Evolutionary conservation across 2,329 filamentous ascomycete genomes (phyloP).

Genomic region (Fusarium oligoseptatum): DNA sequence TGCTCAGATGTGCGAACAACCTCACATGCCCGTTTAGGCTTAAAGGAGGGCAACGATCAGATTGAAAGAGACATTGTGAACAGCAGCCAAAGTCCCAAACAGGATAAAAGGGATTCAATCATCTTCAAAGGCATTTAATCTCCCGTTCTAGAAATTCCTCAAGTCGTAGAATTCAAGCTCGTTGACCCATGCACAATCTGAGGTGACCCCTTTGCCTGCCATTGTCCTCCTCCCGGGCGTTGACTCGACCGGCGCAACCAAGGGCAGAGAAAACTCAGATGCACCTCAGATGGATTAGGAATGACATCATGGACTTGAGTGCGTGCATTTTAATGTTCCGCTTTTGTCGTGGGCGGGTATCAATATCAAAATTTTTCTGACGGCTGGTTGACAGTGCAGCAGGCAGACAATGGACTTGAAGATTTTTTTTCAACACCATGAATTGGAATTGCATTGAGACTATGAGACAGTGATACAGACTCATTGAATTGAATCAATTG

Average conservation of each 20-base stretch:
- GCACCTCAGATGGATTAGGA: not conserved
- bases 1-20: not conserved
- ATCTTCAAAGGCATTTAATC: not conserved
- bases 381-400: slow-evolving; percentile 3
- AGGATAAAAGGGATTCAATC: not conserved
- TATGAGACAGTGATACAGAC: not conserved
- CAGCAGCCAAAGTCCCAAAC: not conserved
- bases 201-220: not conserved
- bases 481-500: not conserved
- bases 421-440: not conserved
- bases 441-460: not conserved
- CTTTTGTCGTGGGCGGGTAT: not conserved
- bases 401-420: not conserved
- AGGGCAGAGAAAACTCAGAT: not conserved
- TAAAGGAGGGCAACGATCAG: not conserved
- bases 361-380: slow-evolving; percentile 26
- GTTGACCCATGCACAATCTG: not conserved
- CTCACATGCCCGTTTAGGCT: not conserved
- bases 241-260: not conserved
- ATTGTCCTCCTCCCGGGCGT: not conserved
- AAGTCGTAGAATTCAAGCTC: not conserved
- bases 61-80: not conserved
- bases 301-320: not conserved
- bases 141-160: not conserved
- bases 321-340: slow-evolving; percentile 1